Conservation (phyloP, 1,284 basidiomycete species). For the Pyrrhoderma noxium region DNA sequence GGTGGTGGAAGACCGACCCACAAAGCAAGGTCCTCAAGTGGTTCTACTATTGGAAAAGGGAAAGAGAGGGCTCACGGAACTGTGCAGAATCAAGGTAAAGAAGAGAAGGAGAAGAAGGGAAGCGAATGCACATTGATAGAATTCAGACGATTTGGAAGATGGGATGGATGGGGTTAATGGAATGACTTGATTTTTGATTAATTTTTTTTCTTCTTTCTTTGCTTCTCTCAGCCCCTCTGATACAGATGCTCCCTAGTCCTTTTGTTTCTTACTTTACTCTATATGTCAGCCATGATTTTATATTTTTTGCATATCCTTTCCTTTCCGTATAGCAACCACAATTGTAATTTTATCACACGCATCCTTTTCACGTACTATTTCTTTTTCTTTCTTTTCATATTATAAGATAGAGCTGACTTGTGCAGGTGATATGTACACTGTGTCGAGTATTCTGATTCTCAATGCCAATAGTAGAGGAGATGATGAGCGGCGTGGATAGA, state of each 20-base stretch:
- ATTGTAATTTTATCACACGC: background rate
- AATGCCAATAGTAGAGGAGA: too few relatives aligned
- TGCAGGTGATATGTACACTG: background rate
- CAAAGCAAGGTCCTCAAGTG: conserved; percentile 44
- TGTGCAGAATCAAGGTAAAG: conserved; percentile 41
- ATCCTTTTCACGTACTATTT: background rate
- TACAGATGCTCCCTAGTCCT: background rate
- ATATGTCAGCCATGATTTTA: background rate
- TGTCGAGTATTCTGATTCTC: conserved; percentile 3
- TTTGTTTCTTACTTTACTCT: background rate
- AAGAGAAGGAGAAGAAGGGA: conserved; percentile 52
- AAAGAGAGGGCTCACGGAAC: background rate
- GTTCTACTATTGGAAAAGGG: conserved; percentile 35
- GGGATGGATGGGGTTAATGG: conserved; percentile 75
- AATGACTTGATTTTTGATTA: background rate
- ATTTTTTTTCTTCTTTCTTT: conserved; percentile 6
- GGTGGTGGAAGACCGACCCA: conserved; percentile 33
- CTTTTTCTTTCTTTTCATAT: conserved; percentile 1
- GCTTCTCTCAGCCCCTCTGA: background rate
- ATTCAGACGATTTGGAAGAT: conserved; percentile 71
- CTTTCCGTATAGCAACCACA: conserved; percentile 80
- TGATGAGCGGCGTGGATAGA: too few relatives aligned
- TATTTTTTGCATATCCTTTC: background rate
- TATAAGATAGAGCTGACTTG: background rate
- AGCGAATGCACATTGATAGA: conserved; percentile 65